Base-by-base conservation (phyloP, 139 green algal genomes). In the Edaphochlamys debaryana region DNA sequence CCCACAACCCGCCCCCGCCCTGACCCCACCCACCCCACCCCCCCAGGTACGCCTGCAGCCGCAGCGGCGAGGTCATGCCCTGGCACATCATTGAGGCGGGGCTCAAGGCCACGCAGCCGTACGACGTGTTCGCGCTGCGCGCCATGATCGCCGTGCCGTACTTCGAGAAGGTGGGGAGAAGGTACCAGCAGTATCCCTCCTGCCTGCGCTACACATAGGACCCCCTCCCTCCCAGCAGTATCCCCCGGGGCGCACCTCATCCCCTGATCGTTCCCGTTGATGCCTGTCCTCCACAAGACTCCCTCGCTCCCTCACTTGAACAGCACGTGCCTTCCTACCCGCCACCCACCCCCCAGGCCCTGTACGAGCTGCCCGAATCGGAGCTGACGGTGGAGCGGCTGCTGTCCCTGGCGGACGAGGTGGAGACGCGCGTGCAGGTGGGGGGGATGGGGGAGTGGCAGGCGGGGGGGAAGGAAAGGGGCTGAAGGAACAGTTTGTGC, bases 61-160 rank as follows among this genome's bases (percentile, higher is more conserved):
- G 75, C 20, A 45, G 79, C 36, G 94, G 93, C 25, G 50, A 90
- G 54, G 67, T 85, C 1, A 86, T 96, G 19, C 94, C 94, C 3
- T 96, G 91, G 92, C 48, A 54, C 0, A 64, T 98, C 37, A 82
- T 98, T n/a, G 85, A 93, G 87, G 78, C 89, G 40, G 78, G 87
- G 30, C 86, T 94, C 40, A 82, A 72, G 4, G 88, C 89, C 45
- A 94, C 86, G 27, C 91, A 95, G 69, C 93, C 93, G 8, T 97
- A 94, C 73, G 86, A 92, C 72, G 80, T 86, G 36, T 86, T 86
- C n/a, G 36, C 48, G 79, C 73, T 96, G 62, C 88, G 94, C 42
- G 82, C 79, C 79, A 96, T 96, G 93, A 83, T 96, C 56, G 88
- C 88, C 7, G 92, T 97, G 70, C 91, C 92, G 29, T 96, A 94